Evolutionary conservation across 805 yeast species (phyloP), one percentile per base, ranked within the genome.

Genomic region (Blastobotrys robertii): DNA sequence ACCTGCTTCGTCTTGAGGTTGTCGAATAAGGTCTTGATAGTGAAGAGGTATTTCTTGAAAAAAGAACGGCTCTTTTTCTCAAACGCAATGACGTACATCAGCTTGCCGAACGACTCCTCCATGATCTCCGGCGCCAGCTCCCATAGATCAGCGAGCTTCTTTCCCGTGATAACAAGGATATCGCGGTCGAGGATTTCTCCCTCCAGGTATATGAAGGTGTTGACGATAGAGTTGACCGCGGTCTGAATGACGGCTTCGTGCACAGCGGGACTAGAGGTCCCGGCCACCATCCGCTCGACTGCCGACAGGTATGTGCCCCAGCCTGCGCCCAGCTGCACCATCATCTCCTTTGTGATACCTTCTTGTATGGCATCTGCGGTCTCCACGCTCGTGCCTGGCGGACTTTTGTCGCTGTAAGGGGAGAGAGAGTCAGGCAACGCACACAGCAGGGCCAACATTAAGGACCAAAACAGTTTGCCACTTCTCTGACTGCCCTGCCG

Each of bases 281-380:
- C n/a, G 28, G 38, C 33, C 3, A 35, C 13, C 38, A 45, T 39
- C 35, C 35, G 42, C 39, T 50, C 48, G 33, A 48, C 41, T 4
- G 46, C 43, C 2, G 52, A 28, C 33, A 51, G 30, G 30, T 46
- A 49, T 4, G 42, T 30, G 10, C 53, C 55, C 55, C 53, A 51
- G 8, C 52, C 52, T 14, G 34, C 38, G 31, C 39, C 44, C 36
- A 25, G 11, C 12, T 38, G 38, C 16, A 40, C 38, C 9, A 39
- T 37, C 29, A 44, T 39, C 12, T 49, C 50, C 29, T 48, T 41
- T 8, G 37, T 25, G n/a, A 45, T 48, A 8, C 48, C 51, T 3
- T 32, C 33, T 10, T 44, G 16, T 11, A 41, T 37, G 3, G 43
- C 42, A 8, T 41, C 44, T 13, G 39, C 33, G 19, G 33, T 43